phyloP scores from a whole-genome alignment of 164 flowering plant genomes.

The Malania oleifera region DNA sequence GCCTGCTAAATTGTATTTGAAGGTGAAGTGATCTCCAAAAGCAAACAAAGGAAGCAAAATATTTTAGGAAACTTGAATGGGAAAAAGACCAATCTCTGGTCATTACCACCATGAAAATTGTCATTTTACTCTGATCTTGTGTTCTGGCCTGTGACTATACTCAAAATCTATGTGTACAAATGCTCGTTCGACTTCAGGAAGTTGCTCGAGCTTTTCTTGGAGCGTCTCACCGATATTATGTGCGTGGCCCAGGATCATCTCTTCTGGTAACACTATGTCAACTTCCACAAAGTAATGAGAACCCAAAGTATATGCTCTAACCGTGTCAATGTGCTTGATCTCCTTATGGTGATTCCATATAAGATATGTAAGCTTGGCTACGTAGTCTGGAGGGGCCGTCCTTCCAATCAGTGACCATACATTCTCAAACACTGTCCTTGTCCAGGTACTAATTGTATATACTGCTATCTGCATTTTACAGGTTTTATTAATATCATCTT shows the following conservation, averaged over 20 bases:
- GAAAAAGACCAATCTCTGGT: too few species aligned
- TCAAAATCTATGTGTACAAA: slow-evolving; percentile 85
- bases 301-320: slow-evolving; percentile 82
- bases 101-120: neutral
- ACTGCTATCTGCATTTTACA: slow-evolving; percentile 61
- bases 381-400: slow-evolving; percentile 73
- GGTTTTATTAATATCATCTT: neutral
- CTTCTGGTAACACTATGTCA: slow-evolving; percentile 71
- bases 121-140: slow-evolving; percentile 38
- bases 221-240: slow-evolving; percentile 80
- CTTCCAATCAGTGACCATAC: slow-evolving; percentile 68
- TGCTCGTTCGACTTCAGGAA: slow-evolving; percentile 76
- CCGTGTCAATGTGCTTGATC: slow-evolving; percentile 81
- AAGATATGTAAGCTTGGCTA: slow-evolving; percentile 65
- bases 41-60: too few species aligned
- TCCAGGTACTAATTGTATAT: slow-evolving; percentile 76
- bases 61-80: too few species aligned
- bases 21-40: too few species aligned
- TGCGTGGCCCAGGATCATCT: slow-evolving; percentile 58
- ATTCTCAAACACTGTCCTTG: slow-evolving; percentile 67
- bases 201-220: slow-evolving; percentile 79
- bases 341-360: slow-evolving; percentile 81
- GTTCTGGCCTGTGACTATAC: slow-evolving; percentile 71
- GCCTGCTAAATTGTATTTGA: too few species aligned
- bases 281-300: slow-evolving; percentile 82